phyloP scores from a whole-genome alignment of 495 filamentous ascomycete genomes.

The Penicillium robsamsonii region DNA sequence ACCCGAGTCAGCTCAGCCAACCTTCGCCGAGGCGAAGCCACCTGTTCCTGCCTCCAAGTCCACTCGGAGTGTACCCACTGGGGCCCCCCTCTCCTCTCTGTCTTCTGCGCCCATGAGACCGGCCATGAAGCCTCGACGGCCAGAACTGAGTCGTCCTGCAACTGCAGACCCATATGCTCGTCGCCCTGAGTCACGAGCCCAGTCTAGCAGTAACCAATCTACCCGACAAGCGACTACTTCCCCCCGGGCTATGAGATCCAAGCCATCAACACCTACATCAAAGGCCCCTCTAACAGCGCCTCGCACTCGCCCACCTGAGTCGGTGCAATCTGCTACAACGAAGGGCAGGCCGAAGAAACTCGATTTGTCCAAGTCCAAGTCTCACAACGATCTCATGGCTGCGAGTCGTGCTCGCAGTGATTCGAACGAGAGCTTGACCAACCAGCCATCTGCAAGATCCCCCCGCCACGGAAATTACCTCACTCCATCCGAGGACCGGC shows the following conservation, averaged over 20 bases:
- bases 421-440: slow-evolving; percentile 28
- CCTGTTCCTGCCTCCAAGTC: slow-evolving; percentile 41
- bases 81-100: slow-evolving; percentile 43
- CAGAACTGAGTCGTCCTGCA: slow-evolving; percentile 53
- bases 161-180: slow-evolving; percentile 59
- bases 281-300: slow-evolving; percentile 24
- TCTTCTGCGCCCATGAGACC: slow-evolving; percentile 61
- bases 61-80: slow-evolving; percentile 34
- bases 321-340: slow-evolving; percentile 25
- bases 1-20: slow-evolving; percentile 70
- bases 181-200: slow-evolving; percentile 32
- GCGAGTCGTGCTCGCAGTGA: slow-evolving; percentile 26
- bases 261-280: slow-evolving; percentile 30
- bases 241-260: slow-evolving; percentile 36
- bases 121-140: slow-evolving; percentile 42
- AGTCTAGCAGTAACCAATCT: slow-evolving; percentile 22
- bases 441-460: slow-evolving; percentile 17
- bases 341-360: slow-evolving; percentile 40
- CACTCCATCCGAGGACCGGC: slow-evolving; percentile 61
- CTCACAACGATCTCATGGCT: slow-evolving; percentile 23
- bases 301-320: slow-evolving; percentile 35
- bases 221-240: slow-evolving; percentile 42
- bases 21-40: slow-evolving; percentile 43
- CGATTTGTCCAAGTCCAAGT: slow-evolving; percentile 38
- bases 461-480: slow-evolving; percentile 40